These are phyloP conservation scores for Cytidiella melzeri DNA, from an alignment of 768 basidiomycete species.

Conservation along the genomic window DNA sequence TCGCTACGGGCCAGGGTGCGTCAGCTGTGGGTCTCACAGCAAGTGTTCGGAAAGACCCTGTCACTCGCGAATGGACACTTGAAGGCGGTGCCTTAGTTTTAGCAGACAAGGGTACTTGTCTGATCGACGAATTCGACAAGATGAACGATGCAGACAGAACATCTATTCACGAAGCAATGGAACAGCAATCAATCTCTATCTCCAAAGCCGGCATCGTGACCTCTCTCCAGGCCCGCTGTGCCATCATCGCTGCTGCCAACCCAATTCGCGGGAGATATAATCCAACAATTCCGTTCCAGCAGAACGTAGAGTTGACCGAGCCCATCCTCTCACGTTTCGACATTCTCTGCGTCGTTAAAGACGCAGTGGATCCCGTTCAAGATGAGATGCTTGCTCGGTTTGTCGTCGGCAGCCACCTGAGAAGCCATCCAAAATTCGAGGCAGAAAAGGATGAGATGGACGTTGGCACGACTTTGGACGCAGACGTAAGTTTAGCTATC, in stretches of 20 bases:
- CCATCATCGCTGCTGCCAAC: conserved; percentile 97
- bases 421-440: conserved; percentile 93
- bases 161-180: conserved; percentile 99
- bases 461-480: conserved; percentile 83
- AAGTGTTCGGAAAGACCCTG: conserved; percentile 96
- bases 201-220: conserved; percentile 99
- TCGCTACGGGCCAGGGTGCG: conserved; percentile 97
- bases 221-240: conserved; percentile 95
- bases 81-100: conserved; percentile 98
- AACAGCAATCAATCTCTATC: conserved; percentile 98
- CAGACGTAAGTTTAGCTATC: conserved; percentile 60
- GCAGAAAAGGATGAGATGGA: conserved; percentile 85
- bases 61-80: conserved; percentile 97
- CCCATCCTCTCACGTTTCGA: conserved; percentile 98
- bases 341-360: conserved; percentile 96
- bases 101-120: conserved; percentile 94
- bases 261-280: conserved; percentile 95
- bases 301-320: conserved; percentile 98
- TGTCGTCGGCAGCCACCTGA: conserved; percentile 94
- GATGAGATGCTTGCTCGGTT: conserved; percentile 96
- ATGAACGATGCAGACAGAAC: conserved; percentile 99
- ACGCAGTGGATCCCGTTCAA: conserved; percentile 92
- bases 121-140: conserved; percentile 99
- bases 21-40: conserved; percentile 98
- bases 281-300: conserved; percentile 95